These are phyloP conservation scores for Starmerella kuoi DNA, from an alignment of 805 yeast species.

Conservation along the genomic window DNA sequence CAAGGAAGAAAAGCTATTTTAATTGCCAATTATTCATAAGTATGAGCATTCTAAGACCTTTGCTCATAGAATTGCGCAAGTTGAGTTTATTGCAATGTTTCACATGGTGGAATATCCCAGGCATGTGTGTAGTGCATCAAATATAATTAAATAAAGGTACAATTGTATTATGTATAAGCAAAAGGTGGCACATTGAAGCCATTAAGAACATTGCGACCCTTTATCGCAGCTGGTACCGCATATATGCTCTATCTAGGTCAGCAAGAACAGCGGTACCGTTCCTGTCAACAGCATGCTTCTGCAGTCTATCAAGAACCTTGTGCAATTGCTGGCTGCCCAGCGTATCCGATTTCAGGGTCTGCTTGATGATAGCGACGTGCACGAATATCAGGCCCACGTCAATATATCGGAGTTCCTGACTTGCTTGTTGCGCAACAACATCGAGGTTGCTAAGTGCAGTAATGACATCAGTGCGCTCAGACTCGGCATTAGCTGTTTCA, in stretches of 20 bases:
- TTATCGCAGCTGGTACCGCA: conserved; percentile 4
- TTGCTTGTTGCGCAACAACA: conserved; percentile 10
- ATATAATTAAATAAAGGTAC: too few species aligned
- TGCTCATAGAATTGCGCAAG: too few species aligned
- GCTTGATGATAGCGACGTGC: conserved; percentile 8
- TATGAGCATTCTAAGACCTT: too few species aligned
- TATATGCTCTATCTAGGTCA: conserved; percentile 15
- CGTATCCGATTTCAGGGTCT: neutral
- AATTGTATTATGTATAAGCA: too few species aligned
- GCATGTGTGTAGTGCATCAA: too few species aligned
- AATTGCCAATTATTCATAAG: too few species aligned
- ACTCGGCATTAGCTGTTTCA: neutral
- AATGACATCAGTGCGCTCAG: conserved; percentile 8
- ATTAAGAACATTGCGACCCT: too few species aligned
- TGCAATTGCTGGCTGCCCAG: conserved; percentile 5
- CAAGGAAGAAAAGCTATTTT: too few species aligned
- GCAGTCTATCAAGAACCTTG: conserved; percentile 8
- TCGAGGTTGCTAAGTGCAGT: conserved; percentile 15
- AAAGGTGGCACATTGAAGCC: too few species aligned
- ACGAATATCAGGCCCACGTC: conserved; percentile 20
- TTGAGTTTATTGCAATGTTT: too few species aligned
- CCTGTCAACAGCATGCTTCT: conserved; percentile 6
- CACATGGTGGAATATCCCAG: too few species aligned
- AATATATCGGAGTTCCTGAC: conserved; percentile 2
- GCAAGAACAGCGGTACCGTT: conserved; percentile 4